Base-by-base conservation (phyloP, 495 filamentous ascomycete species). In the Neurospora terricola region DNA sequence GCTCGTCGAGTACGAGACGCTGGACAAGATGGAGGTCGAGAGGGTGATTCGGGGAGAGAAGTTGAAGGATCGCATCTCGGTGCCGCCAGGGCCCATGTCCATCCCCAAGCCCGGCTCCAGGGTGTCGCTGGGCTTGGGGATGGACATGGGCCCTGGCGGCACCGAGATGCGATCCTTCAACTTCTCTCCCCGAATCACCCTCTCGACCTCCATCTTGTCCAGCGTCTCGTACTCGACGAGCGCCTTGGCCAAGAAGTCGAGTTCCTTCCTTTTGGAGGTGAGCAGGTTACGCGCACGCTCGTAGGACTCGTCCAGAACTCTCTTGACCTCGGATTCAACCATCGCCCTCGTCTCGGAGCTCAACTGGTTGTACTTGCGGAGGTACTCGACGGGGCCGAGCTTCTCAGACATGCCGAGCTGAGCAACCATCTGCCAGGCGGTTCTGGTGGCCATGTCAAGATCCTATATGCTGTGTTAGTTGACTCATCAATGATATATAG, bases 221-320 rank as follows among this genome's bases (percentile, higher is more conserved):
- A 98, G 83, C 3, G 93, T 96, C 82, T 98, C 96, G 81, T 98
- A 98, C 83, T 98, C 91, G 36, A 99, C 89, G 14, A 99, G 83
- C 4, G 94, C 96, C 77, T 94, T 90, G 38, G 94, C 94, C 6
- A 99, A 83, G 23, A 91, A 81, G 74, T 98, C 95, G 11, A 99
- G 86, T 78, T 97, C 95, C 70, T 92, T 89, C 27, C 93, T 86
- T 77, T 91, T 92, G 42, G 86, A 84, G 0, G 84, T 85, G 39
- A 99, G 84, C 27, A 98, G 87, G 42, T 87, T 87, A 11, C 86
- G 87, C 1, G 94, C 94, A 11, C 93, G 91, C n/a, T 84, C 83
- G 39, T 91, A 89, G 23, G 90, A 91, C 74, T 96, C 94, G 75
- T 97, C 93, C 12, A 98, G 88, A 21, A 97, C 85, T 12, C 90